These are phyloP conservation scores for Teunomyces barrocoloradensis DNA, from an alignment of 805 yeast genomes.

Conservation along the genomic window DNA sequence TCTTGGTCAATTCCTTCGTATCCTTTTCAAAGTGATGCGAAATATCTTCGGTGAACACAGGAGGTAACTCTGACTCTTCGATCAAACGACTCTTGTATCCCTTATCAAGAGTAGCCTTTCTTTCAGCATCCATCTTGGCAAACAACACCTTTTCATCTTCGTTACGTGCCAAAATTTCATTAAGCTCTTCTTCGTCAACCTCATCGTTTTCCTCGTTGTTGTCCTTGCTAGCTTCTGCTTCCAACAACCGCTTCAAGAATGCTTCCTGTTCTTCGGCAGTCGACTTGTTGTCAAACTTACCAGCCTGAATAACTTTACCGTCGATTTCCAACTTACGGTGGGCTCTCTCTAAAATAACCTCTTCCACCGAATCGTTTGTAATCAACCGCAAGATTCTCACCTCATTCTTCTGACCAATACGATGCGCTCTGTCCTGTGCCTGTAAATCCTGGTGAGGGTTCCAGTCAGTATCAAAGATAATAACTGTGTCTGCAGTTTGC, in stretches of 20 bases:
- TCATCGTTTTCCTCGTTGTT: constrained; percentile 54
- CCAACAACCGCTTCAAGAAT: constrained; percentile 64
- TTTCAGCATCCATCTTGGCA: constrained; percentile 57
- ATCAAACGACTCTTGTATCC: constrained; percentile 20
- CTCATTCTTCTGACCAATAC: constrained; percentile 88
- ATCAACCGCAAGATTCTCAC: constrained; percentile 78
- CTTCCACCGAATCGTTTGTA: constrained; percentile 81
- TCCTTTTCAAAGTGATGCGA: constrained; percentile 26
- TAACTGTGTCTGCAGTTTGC: constrained; percentile 85
- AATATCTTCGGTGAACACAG: constrained; percentile 25
- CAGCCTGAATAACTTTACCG: constrained; percentile 88
- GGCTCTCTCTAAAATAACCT: constrained; percentile 77
- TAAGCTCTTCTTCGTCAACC: constrained; percentile 68
- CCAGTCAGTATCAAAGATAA: constrained; percentile 88
- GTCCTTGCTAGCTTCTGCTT: constrained; percentile 60
- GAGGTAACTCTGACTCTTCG: constrained; percentile 24
- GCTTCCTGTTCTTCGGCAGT: constrained; percentile 88
- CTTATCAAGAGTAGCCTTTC: constrained; percentile 31
- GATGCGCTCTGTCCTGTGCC: constrained; percentile 87
- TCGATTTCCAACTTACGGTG: constrained; percentile 81
- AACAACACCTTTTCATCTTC: constrained; percentile 60
- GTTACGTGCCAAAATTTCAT: constrained; percentile 66
- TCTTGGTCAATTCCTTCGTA: constrained; percentile 21
- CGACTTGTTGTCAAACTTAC: constrained; percentile 84
- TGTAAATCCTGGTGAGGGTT: constrained; percentile 90